phyloP scores from a whole-genome alignment of 352 stramenopile species.

The Globisporangium irregulare region DNA sequence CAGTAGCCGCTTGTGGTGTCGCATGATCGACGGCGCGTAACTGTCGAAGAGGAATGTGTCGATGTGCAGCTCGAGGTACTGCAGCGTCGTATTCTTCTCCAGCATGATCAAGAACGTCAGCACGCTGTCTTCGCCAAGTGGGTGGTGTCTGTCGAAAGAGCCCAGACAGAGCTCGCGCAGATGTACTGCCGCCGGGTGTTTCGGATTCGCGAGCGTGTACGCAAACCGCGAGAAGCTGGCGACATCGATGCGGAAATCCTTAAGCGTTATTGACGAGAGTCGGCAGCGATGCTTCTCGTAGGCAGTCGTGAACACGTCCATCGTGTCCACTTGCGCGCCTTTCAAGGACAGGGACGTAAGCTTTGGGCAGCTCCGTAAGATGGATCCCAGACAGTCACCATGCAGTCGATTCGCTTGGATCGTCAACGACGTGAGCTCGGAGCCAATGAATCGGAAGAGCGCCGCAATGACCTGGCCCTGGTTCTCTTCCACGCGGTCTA shows the following conservation, averaged over 20 bases:
- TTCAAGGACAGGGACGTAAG: constrained; percentile 22
- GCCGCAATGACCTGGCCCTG: constrained; percentile 24
- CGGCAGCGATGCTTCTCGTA: constrained; percentile 15
- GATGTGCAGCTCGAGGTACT: constrained; percentile 19
- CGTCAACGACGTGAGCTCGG: constrained; percentile 21
- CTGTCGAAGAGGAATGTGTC: constrained; percentile 12
- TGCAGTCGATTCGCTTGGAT: constrained; percentile 26
- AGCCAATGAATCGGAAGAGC: constrained; percentile 25
- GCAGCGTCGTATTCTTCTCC: constrained; percentile 5
- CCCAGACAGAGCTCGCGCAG: constrained; percentile 19
- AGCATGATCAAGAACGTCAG: constrained; percentile 12
- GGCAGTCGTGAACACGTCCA: constrained; percentile 24
- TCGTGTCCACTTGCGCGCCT: constrained; percentile 27
- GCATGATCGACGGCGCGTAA: constrained; percentile 14
- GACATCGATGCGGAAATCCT: constrained; percentile 15
- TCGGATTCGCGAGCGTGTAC: constrained; percentile 5
- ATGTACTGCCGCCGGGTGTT: not conserved
- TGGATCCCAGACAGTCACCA: constrained; percentile 21
- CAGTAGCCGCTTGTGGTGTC: constrained; percentile 7
- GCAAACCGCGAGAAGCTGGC: constrained; percentile 11
- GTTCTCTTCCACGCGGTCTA: constrained; percentile 21
- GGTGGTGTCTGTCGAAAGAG: constrained; percentile 12
- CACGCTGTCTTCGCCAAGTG: constrained; percentile 17
- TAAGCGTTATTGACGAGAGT: constrained; percentile 17
- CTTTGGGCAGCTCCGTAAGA: constrained; percentile 26